Evolutionary conservation across 2,329 filamentous ascomycete species (phyloP).

Genomic region (Colletotrichum tamarilloi): DNA sequence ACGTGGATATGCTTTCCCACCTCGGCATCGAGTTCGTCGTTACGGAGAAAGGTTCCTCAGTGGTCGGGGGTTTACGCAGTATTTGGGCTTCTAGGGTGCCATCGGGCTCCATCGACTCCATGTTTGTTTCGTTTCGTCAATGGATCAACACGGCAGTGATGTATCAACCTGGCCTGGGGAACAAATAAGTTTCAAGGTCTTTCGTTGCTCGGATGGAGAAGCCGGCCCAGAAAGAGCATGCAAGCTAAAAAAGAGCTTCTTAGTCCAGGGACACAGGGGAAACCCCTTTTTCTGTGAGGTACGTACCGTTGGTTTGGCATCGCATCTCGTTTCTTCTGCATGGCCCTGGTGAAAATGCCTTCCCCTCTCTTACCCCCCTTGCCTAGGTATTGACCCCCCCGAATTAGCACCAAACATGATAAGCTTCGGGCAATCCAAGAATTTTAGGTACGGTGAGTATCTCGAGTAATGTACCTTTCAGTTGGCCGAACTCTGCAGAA

Average conservation of each 20-base stretch:
- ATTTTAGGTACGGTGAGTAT: background rate
- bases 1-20: background rate
- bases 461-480: conserved; percentile 22
- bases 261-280: background rate
- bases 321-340: background rate
- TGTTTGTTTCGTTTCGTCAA: background rate
- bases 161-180: background rate
- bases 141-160: background rate
- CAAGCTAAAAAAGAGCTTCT: background rate
- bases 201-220: conserved; percentile 12
- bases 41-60: background rate
- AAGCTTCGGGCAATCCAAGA: background rate
- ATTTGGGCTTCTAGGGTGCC: background rate
- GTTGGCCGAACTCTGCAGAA: conserved; percentile 9
- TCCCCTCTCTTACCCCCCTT: background rate
- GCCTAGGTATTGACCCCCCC: background rate
- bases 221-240: background rate
- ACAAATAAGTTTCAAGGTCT: conserved; percentile 3
- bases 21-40: background rate
- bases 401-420: conserved; percentile 9
- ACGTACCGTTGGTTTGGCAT: conserved; percentile 14
- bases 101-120: conserved; percentile 18
- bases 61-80: background rate
- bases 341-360: background rate
- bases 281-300: background rate